Evolutionary conservation across 345 rosid species (phyloP).

Genomic region (Syzygium oleosum): DNA sequence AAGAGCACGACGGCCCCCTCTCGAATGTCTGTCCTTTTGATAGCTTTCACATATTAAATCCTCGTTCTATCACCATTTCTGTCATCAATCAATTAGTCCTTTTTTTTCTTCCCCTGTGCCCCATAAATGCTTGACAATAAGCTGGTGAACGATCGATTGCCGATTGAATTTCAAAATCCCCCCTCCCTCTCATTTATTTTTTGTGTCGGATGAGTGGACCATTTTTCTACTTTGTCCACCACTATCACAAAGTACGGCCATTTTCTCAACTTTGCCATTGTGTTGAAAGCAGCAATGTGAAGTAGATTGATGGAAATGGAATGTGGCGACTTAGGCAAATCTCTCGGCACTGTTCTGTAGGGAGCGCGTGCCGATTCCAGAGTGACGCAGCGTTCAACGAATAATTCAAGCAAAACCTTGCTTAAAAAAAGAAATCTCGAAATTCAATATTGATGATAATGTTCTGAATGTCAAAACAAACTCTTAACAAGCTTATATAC

Average conservation of each 20-base stretch:
- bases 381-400: too few relatives aligned
- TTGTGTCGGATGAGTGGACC: background rate
- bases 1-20: slow-evolving; percentile 19
- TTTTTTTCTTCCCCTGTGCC: background rate
- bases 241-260: background rate
- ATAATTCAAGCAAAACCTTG: too few relatives aligned
- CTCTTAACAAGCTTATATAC: too few relatives aligned
- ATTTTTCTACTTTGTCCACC: background rate
- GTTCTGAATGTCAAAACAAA: too few relatives aligned
- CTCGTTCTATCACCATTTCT: background rate
- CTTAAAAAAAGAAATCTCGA: too few relatives aligned
- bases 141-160: background rate
- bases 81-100: background rate
- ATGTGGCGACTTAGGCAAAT: background rate
- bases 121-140: background rate
- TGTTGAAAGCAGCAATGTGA: background rate
- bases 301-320: background rate
- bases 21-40: slow-evolving; percentile 30
- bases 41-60: background rate
- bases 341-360: background rate
- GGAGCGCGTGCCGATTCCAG: background rate
- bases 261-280: background rate
- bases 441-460: too few relatives aligned
- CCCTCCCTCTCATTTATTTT: background rate
- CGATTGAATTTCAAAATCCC: background rate